Base-by-base conservation (phyloP, 805 yeast genomes). In the Suhomyces sp. region DNA sequence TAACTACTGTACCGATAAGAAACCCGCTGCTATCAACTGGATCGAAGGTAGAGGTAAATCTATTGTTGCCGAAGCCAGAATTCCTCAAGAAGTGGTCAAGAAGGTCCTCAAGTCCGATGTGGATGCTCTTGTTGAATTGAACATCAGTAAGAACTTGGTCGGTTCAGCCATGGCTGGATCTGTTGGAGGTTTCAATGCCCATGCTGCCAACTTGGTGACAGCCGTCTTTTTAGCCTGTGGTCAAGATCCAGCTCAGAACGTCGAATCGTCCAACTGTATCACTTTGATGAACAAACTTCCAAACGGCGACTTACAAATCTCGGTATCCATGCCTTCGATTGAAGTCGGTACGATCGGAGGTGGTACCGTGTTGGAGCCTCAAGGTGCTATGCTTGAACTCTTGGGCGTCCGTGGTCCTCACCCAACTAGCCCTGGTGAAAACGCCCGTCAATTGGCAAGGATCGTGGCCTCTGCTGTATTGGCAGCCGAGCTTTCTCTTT, bases 331-430 rank as follows among this genome's bases (percentile, higher is more conserved):
- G 99, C 99, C 99, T 29, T 90, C 96, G 27, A 90, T 94, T 62
- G 99, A 94, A 74, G 99, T 94, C 45, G 99, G 99, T 59, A 94
- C 99, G 2, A 91, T 94, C 71, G 99, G 99, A 53, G 99, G 99
- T 58, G 99, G 99, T 67, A 94, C 99, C 3, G 89, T 94, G 58
- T 81, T 94, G 64, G 98, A 89, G 66, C 97, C 99, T 42, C 99
- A 94, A 74, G 88, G 92, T 48, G 90, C 98, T 22, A 90, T 94
- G 96, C 79, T 94, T 54, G 98, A 94, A 63, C 76, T 94, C 60
- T 79, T 94, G 57, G 97, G 98, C 38, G 96, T 94, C 46, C 85
- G 88, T 62, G 99, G 99, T 3, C 97, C 99, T 4, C 96, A 92
- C 69, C 88, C 96, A 38, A 86, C 92, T 4, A 82, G 79, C 50